phyloP scores from a whole-genome alignment of 345 rosid genomes.

The Psidium friedrichsthalianum region DNA sequence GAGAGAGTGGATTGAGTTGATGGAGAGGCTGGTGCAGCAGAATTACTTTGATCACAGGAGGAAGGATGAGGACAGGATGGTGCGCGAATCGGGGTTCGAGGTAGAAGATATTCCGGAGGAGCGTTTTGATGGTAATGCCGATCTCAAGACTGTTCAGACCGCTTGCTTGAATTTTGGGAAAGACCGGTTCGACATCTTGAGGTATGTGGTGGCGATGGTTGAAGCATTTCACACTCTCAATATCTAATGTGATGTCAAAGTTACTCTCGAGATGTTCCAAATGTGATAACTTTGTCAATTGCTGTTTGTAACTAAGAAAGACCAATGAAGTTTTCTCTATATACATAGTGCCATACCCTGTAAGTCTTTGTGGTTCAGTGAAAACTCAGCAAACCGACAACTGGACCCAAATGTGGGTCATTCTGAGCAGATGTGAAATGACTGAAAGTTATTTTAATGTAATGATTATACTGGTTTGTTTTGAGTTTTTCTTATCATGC shows the following conservation, averaged over 20 bases:
- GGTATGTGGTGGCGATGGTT: slow-evolving; percentile 29
- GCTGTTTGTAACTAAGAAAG: neutral
- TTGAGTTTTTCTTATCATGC: neutral
- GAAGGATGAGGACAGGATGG: slow-evolving; percentile 53
- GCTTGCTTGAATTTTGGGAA: slow-evolving; percentile 90
- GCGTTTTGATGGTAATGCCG: slow-evolving; percentile 44
- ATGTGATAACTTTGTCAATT: neutral
- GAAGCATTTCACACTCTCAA: neutral
- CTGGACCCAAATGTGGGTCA: neutral
- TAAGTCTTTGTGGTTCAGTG: neutral
- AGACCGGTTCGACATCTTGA: slow-evolving; percentile 90
- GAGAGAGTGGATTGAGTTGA: slow-evolving; percentile 97
- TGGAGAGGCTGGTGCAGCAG: slow-evolving; percentile 77
- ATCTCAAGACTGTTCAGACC: slow-evolving; percentile 63
- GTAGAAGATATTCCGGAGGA: slow-evolving; percentile 15
- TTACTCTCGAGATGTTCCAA: neutral
- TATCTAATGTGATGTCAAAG: neutral
- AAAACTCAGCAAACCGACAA: neutral
- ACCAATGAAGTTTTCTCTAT: neutral
- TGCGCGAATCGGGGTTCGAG: slow-evolving; percentile 46
- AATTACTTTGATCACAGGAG: slow-evolving; percentile 89
- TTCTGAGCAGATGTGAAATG: neutral
- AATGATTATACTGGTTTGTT: neutral
- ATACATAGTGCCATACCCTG: neutral
- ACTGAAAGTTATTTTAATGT: neutral